phyloP scores from a whole-genome alignment of 73 alveolate species.

The Paramecium tetraurelia region DNA sequence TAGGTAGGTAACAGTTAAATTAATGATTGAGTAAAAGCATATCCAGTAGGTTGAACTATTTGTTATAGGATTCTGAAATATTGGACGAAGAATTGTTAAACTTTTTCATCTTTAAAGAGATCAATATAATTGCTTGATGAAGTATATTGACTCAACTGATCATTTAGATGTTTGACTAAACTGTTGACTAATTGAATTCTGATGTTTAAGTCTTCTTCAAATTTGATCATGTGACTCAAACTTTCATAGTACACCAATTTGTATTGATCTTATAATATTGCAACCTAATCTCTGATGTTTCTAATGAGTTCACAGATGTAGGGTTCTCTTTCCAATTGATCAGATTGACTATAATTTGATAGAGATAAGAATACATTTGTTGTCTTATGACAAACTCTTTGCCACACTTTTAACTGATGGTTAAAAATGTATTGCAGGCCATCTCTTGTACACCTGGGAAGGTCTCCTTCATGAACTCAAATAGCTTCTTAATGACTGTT shows the following conservation, averaged over 20 bases:
- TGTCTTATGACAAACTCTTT: slow-evolving; percentile 65
- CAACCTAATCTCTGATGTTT: slow-evolving; percentile 78
- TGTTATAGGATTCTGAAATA: slow-evolving; percentile 85
- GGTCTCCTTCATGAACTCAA: slow-evolving; percentile 97
- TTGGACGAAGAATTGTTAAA: slow-evolving; percentile 75
- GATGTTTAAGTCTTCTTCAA: slow-evolving; percentile 67
- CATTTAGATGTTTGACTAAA: slow-evolving; percentile 72
- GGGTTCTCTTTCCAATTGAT: slow-evolving; percentile 83
- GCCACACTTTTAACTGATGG: slow-evolving; percentile 81
- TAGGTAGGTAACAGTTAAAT: slow-evolving; percentile 67
- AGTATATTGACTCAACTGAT: slow-evolving; percentile 78
- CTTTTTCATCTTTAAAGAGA: slow-evolving; percentile 72
- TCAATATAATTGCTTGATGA: slow-evolving; percentile 71
- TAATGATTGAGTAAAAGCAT: slow-evolving; percentile 79
- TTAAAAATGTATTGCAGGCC: slow-evolving; percentile 96
- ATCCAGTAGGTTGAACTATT: slow-evolving; percentile 86
- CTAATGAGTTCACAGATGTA: slow-evolving; percentile 90
- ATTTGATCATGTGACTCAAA: slow-evolving; percentile 89
- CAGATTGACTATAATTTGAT: slow-evolving; percentile 37
- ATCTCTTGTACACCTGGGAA: slow-evolving; percentile 98
- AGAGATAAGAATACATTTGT: not conserved
- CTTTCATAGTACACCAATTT: slow-evolving; percentile 94
- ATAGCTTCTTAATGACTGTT: slow-evolving; percentile 95
- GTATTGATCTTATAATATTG: slow-evolving; percentile 87
- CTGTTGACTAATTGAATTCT: slow-evolving; percentile 66